Base-by-base conservation (phyloP, 208 protist species). In the Trypanosoma vivax region DNA sequence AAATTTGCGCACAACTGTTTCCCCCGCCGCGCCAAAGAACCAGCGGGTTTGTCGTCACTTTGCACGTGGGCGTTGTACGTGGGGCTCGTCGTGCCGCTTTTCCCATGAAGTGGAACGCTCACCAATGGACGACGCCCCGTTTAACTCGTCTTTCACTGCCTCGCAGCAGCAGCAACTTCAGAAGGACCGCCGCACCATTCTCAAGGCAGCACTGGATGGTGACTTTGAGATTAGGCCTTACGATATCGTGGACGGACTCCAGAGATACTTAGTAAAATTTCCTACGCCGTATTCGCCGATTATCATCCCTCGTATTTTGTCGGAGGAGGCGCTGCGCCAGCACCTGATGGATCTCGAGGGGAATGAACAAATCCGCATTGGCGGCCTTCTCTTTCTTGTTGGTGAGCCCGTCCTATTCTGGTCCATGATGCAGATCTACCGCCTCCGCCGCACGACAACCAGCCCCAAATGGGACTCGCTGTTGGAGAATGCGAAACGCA, bases 31-130 rank as follows among this genome's bases (percentile, higher is more conserved):
- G 10, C 31, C 50, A 19, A 71, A 65, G 31, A 64, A 37, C 21
- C 56, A 63, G 50, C 65, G 65, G 7, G 65, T 76, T 24, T 76
- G 70, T 37, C 61, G 70, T 10, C 70, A 76, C 39, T 76, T 76
- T 50, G 54, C 68, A 39, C 43, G 64, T 16, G 70, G 70, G 6
- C 70, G 70, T 16, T 76, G 70, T 41, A 76, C 70, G 11, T 76
- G 70, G 70, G 70, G 70, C 29, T 38, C 52, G 16, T 61, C 60
- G 1, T 76, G 70, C 48, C 53, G 70, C 23, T 76, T 76, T 28
- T 76, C 56, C 5, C 70, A 76, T 33, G 65, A 71, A 24, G 56
- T 60, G 1, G 48, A 61, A 10, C 48, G 55, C 5, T 18, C 51
- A 21, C 16, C 57, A 11, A 27, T 43, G 19, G 55, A 65, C 47